Base-by-base conservation (phyloP, 108 stramenopile genomes). In the Conticribra weissflogii region DNA sequence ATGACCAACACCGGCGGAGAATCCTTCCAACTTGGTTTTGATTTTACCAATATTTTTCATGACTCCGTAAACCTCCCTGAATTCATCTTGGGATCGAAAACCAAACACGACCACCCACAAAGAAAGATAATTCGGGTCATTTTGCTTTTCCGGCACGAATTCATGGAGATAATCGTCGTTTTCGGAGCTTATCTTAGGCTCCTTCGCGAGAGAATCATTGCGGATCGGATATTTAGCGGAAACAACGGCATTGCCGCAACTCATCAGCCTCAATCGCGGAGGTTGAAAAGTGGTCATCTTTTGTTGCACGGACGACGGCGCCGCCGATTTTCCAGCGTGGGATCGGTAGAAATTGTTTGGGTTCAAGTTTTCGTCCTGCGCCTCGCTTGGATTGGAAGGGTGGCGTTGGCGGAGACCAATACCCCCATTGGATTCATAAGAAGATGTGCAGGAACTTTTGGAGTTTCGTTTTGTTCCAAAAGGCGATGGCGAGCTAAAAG, bases 31-130 rank as follows among this genome's bases (percentile, higher is more conserved):
- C 21, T 59, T 65, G 1, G 59, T 34, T 15, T 64, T 74, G 41
- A 74, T 74, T 5, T 16, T 54, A 0, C 73, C 73, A 29, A 58
- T 66, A 12, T 33, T 52, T 54, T 60, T 51, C 15, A 74, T 44
- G 0, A 59, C 58, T 25, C 49, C 51, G 23, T 65, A 54, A n/a
- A 74, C 25, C n/a, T 49, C 59, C 44, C 64, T 57, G 41, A 74
- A 74, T 3, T 74, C 65, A n/a, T 56, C 45, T 60, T 66, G 59
- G 5, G 59, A 66, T 34, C 73, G 65, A 61, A 66, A 74, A 16
- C 73, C 73, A 29, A 54, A 66, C 19, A 50, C 73, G 27, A 74
- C 34, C 7, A 74, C 59, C 73, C 73, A 74, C 8, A 66, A 54
- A 3, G 73, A 74, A 3, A 56, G 16, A 41, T 74, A 64, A 23